A percentile compares a stretch with the other conserved stretches of the same genome.
phyloP scores from a whole-genome alignment of 2,329 filamentous ascomycete species.

The Hyphodiscus sp. region DNA sequence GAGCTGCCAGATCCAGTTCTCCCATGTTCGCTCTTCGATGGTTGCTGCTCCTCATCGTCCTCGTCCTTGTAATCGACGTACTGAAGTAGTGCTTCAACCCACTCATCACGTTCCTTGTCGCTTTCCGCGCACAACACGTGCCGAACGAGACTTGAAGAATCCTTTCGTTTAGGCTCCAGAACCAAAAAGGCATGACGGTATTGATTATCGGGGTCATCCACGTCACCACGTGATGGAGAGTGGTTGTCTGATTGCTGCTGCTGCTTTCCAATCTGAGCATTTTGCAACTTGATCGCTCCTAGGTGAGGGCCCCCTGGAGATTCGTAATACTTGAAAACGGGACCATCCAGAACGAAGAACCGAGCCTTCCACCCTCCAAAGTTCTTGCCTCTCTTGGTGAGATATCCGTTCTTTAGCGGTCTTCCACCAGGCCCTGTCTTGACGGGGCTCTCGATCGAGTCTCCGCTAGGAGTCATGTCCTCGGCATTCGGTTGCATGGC shows the following conservation, averaged over 20 bases:
- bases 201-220: conserved; percentile 82
- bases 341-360: conserved; percentile 63
- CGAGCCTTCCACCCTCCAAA: conserved; percentile 97
- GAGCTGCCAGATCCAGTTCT: conserved; percentile 36
- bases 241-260: conserved; percentile 52
- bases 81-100: conserved; percentile 84
- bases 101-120: conserved; percentile 83
- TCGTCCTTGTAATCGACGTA: conserved; percentile 75
- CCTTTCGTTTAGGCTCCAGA: conserved; percentile 92
- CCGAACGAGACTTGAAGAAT: conserved; percentile 78
- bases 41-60: conserved; percentile 40
- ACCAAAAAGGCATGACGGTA: conserved; percentile 96
- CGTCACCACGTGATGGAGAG: conserved; percentile 50
- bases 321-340: conserved; percentile 83
- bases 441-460: conserved; percentile 33
- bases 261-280: conserved; percentile 92
- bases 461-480: conserved; percentile 39
- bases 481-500: conserved; percentile 56
- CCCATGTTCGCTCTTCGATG: conserved; percentile 30
- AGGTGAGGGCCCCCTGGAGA: conserved; percentile 82
- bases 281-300: conserved; percentile 85
- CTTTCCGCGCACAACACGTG: conserved; percentile 96
- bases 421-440: conserved; percentile 56
- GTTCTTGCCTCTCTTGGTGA: conserved; percentile 96
- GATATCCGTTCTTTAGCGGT: conserved; percentile 76